These are phyloP conservation scores for Trichoderma afroharzianum DNA, from an alignment of 2,329 filamentous ascomycete species.

Conservation along the genomic window DNA sequence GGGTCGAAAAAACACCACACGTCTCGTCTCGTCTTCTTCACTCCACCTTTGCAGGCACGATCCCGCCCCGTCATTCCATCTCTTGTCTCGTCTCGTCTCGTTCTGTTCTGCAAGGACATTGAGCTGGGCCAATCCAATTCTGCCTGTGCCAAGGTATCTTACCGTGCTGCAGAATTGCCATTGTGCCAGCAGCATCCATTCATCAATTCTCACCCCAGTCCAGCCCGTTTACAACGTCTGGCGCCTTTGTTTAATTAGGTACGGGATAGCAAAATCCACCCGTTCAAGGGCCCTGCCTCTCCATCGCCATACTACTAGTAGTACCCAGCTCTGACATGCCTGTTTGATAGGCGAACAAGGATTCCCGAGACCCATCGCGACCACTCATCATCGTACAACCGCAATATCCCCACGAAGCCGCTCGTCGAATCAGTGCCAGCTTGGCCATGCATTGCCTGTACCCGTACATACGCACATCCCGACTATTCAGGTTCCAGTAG, in stretches of 20 bases:
- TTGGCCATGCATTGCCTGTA: constrained; percentile 3
- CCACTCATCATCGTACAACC: background rate
- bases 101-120: background rate
- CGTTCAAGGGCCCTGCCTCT: constrained; percentile 10
- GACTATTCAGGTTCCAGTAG: background rate
- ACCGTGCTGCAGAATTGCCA: background rate
- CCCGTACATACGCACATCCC: background rate
- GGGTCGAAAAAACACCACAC: background rate
- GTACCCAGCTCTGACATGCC: constrained; percentile 1
- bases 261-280: constrained; percentile 11
- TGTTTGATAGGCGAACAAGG: constrained; percentile 14
- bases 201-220: background rate
- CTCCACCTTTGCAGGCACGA: background rate
- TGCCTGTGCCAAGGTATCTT: background rate
- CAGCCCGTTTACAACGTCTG: background rate
- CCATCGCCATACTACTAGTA: constrained; percentile 1
- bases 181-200: background rate
- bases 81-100: background rate
- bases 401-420: constrained; percentile 1
- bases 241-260: constrained; percentile 16
- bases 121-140: background rate
- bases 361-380: background rate
- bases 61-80: background rate
- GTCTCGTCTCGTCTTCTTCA: background rate
- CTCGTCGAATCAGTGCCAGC: background rate